A percentile compares a stretch with the other conserved stretches of the same genome.
These are phyloP conservation scores for Phytophthora crassamura DNA, from an alignment of 352 stramenopile species.

Conservation along the genomic window DNA sequence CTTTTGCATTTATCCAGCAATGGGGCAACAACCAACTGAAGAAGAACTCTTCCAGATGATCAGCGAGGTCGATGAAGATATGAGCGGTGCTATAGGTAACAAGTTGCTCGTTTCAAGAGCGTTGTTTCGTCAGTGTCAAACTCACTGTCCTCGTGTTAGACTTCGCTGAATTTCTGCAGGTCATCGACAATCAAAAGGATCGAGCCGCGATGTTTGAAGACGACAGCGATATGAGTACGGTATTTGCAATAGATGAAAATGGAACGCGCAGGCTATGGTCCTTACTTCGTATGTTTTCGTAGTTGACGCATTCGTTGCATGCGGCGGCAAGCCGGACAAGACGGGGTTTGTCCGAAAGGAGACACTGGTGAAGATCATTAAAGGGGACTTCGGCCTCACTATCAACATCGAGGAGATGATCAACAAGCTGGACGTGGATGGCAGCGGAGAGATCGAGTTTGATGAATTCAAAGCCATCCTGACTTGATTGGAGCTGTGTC, in stretches of 20 bases:
- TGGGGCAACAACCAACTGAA: constrained; percentile 98
- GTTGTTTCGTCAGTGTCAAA: background rate
- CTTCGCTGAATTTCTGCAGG: constrained; percentile 98
- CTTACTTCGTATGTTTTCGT: background rate
- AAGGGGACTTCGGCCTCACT: constrained; percentile 95
- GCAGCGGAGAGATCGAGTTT: constrained; percentile 96
- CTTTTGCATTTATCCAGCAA: constrained; percentile 55
- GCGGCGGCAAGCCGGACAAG: constrained; percentile 94
- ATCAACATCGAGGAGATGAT: constrained; percentile 99
- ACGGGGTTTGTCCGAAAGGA: constrained; percentile 91
- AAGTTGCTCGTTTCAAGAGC: background rate
- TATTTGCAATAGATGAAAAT: background rate
- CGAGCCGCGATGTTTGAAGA: constrained; percentile 95
- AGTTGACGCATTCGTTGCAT: constrained; percentile 97
- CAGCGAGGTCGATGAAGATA: constrained; percentile 89
- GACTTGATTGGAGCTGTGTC: constrained; percentile 42
- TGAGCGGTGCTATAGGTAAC: constrained; percentile 94
- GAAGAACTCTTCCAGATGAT: constrained; percentile 99
- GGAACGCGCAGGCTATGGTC: too few species aligned
- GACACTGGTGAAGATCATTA: constrained; percentile 95
- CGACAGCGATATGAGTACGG: constrained; percentile 95
- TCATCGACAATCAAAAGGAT: constrained; percentile 98
- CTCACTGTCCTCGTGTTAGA: constrained; percentile 56
- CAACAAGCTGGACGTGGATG: constrained; percentile 96
- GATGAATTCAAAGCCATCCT: constrained; percentile 95